Evolutionary conservation across 2,329 filamentous ascomycete genomes (phyloP).

Genomic region (Rhynchosporium graminicola): DNA sequence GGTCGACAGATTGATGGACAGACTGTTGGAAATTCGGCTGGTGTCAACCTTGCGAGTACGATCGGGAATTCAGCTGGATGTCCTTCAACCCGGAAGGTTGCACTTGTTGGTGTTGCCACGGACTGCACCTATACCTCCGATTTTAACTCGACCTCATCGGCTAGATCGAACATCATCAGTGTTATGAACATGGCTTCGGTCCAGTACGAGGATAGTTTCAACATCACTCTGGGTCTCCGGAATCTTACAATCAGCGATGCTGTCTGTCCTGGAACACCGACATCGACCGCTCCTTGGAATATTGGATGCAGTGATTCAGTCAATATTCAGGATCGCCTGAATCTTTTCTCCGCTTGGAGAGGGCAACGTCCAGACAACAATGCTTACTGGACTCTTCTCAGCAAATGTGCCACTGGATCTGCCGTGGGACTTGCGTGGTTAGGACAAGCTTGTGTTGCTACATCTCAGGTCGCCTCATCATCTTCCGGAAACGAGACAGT

Average conservation of each 20-base stretch:
- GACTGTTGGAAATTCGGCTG: conserved; percentile 73
- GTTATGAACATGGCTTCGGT: conserved; percentile 85
- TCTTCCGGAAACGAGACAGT: conserved; percentile 67
- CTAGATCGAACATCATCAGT: conserved; percentile 74
- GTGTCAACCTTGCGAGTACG: conserved; percentile 73
- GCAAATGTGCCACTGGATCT: conserved; percentile 70
- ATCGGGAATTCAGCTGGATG: conserved; percentile 87
- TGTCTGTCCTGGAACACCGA: conserved; percentile 70
- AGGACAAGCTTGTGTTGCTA: conserved; percentile 74
- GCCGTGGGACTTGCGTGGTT: conserved; percentile 94
- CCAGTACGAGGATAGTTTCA: conserved; percentile 88
- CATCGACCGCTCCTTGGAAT: conserved; percentile 79
- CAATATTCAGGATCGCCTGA: conserved; percentile 76
- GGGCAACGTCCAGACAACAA: conserved; percentile 75
- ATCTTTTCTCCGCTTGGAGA: conserved; percentile 87
- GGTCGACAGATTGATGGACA: conserved; percentile 72
- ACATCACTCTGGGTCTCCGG: conserved; percentile 86
- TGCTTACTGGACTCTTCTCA: conserved; percentile 87
- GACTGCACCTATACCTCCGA: conserved; percentile 83
- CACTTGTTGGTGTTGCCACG: conserved; percentile 86
- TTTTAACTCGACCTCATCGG: conserved; percentile 67
- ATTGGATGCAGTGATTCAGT: conserved; percentile 64
- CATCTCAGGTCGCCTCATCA: conserved; percentile 55
- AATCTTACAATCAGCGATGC: conserved; percentile 78
- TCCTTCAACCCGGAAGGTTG: conserved; percentile 85